These are phyloP conservation scores for Peniophora sp. DNA, from an alignment of 1,284 basidiomycete genomes.

Conservation along the genomic window DNA sequence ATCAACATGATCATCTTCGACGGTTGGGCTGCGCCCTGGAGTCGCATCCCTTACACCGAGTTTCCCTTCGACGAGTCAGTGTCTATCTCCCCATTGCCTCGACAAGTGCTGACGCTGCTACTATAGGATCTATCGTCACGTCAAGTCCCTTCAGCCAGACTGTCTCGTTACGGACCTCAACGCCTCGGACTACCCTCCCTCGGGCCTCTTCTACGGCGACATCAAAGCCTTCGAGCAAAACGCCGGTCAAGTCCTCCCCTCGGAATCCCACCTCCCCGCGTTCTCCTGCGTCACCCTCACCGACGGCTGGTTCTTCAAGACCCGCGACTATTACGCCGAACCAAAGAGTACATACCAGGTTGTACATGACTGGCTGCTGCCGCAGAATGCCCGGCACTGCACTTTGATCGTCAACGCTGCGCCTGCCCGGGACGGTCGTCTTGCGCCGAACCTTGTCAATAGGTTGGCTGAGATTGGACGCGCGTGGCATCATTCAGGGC, in stretches of 20 bases:
- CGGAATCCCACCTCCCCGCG: constrained; percentile 3
- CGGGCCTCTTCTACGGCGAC: constrained; percentile 7
- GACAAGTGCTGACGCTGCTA: background rate
- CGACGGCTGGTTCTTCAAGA: constrained; percentile 8
- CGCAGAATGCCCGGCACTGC: constrained; percentile 7
- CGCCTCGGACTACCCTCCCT: constrained; percentile 4
- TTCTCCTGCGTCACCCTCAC: constrained; percentile 8
- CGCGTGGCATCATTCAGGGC: constrained; percentile 6
- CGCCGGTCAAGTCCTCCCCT: constrained; percentile 4
- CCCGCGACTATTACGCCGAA: background rate
- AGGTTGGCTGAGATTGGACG: constrained; percentile 6
- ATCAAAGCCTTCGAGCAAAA: constrained; percentile 10
- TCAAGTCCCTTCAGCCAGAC: constrained; percentile 6
- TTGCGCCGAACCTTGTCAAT: constrained; percentile 5
- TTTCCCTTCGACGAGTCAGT: constrained; percentile 6
- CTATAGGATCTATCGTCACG: constrained; percentile 5
- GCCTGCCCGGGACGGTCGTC: constrained; percentile 7
- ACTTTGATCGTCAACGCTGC: constrained; percentile 7
- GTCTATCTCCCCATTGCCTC: background rate
- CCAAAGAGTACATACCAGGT: constrained; percentile 5
- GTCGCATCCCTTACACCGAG: constrained; percentile 8
- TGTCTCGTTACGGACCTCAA: constrained; percentile 9
- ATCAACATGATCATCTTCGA: constrained; percentile 9
- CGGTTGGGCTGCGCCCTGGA: constrained; percentile 8
- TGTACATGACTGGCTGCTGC: constrained; percentile 8